Evolutionary conservation across 495 filamentous ascomycete species (phyloP).

Genomic region (Parathielavia appendiculata): DNA sequence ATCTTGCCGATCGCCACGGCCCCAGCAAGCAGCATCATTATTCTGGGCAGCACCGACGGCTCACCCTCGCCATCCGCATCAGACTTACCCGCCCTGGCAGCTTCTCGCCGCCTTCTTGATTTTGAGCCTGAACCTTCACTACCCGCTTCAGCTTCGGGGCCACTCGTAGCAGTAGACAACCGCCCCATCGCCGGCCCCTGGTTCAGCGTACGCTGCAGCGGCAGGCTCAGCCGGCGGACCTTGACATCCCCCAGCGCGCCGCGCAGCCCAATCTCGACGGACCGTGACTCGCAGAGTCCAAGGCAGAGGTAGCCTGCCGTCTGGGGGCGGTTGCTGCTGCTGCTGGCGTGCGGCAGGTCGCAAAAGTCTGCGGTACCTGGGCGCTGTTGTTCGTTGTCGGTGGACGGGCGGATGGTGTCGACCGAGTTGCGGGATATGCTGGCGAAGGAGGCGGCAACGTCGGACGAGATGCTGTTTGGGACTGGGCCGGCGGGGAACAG

Average conservation of each 20-base stretch:
- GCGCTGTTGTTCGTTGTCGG: conserved; percentile 2
- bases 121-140: neutral
- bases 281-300: conserved; percentile 35
- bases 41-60: conserved; percentile 18
- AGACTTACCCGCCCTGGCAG: conserved; percentile 3
- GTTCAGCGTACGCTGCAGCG: conserved; percentile 16
- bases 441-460: neutral
- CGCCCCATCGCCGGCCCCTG: neutral
- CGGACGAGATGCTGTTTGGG: neutral
- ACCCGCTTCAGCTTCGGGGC: neutral
- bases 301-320: conserved; percentile 40
- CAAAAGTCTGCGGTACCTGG: neutral
- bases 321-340: conserved; percentile 23
- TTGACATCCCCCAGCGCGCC: conserved; percentile 25
- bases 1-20: conserved; percentile 24
- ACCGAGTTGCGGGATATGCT: conserved; percentile 20
- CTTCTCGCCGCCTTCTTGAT: neutral
- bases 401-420: conserved; percentile 19
- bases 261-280: conserved; percentile 33
- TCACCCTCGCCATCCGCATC: conserved; percentile 17
- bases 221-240: conserved; percentile 22
- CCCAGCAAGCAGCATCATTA: conserved; percentile 30
- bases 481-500: neutral
- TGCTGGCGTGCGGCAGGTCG: neutral
- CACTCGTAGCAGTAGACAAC: neutral